Percentiles rank a stretch among this genome's conserved stretches.
Evolutionary conservation across 768 basidiomycete species (phyloP).

Genomic region (Suillus fuscotomentosus): DNA sequence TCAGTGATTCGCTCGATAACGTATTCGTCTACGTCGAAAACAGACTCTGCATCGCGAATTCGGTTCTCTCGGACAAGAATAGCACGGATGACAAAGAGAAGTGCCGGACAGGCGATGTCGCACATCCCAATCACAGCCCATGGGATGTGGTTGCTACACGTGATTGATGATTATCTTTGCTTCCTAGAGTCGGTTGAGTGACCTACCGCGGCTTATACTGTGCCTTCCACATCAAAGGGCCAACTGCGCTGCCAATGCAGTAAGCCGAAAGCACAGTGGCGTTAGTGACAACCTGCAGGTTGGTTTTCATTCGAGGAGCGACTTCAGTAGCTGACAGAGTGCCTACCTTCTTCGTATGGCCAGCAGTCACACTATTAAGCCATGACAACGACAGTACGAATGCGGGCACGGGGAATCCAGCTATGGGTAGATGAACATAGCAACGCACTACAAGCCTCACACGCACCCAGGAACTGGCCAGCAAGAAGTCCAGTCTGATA

Average conservation of each 20-base stretch:
- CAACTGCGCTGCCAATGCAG: neutral
- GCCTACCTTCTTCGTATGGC: neutral
- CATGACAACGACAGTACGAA: neutral
- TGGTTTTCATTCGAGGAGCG: neutral
- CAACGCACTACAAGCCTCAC: neutral
- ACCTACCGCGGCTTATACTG: neutral
- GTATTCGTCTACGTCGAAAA: neutral
- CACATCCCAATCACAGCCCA: neutral
- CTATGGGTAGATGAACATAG: neutral
- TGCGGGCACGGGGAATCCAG: slow-evolving; percentile 17
- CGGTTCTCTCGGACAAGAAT: neutral
- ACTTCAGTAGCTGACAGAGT: neutral
- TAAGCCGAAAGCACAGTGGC: neutral
- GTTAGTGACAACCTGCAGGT: neutral
- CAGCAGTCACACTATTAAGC: neutral
- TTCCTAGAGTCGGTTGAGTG: neutral
- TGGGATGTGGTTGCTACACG: neutral
- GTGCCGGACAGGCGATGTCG: neutral
- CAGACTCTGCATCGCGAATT: neutral
- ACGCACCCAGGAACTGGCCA: slow-evolving; percentile 48
- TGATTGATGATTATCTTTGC: neutral
- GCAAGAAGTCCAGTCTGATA: slow-evolving; percentile 35
- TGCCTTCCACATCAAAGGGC: neutral
- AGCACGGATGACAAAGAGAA: neutral
- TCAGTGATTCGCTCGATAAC: neutral